phyloP scores from a whole-genome alignment of 306 rosid species.

The Ochetophila trinervis region DNA sequence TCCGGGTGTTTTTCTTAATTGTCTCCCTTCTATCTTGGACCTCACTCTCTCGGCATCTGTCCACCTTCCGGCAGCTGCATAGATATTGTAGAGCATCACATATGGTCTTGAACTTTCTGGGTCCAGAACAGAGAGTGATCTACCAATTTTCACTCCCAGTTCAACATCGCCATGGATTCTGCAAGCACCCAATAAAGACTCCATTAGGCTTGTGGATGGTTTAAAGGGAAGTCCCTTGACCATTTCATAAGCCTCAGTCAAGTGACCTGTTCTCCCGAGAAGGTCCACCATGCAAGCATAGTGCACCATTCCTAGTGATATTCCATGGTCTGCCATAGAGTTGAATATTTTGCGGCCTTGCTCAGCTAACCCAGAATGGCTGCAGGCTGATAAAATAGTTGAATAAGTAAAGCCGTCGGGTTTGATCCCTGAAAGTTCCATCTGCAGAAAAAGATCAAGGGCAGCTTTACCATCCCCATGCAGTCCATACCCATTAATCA shows the following conservation, averaged over 20 bases:
- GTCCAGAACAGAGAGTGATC: constrained; percentile 24
- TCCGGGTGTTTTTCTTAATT: constrained; percentile 24
- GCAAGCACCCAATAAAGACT: constrained; percentile 34
- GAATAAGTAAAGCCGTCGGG: constrained; percentile 21
- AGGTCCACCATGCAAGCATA: constrained; percentile 38
- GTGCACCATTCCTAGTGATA: constrained; percentile 25
- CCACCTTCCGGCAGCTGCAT: constrained; percentile 37
- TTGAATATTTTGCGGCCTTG: constrained; percentile 26
- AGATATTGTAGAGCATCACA: constrained; percentile 33
- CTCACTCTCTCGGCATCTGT: constrained; percentile 30
- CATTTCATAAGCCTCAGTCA: constrained; percentile 31
- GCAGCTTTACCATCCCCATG: constrained; percentile 34
- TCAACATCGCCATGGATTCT: constrained; percentile 28
- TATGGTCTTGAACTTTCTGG: constrained; percentile 23
- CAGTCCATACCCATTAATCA: constrained; percentile 35
- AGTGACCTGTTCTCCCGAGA: constrained; percentile 33
- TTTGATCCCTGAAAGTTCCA: constrained; percentile 23
- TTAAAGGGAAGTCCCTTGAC: constrained; percentile 20
- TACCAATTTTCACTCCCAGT: constrained; percentile 24
- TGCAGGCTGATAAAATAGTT: constrained; percentile 33
- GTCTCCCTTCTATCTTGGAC: constrained; percentile 27
- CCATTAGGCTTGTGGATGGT: constrained; percentile 26
- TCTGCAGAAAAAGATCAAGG: constrained; percentile 31
- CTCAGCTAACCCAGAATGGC: constrained; percentile 34
- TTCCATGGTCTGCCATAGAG: constrained; percentile 23